Base-by-base conservation (phyloP, 805 yeast species). In the Lipomyces starkeyi region DNA sequence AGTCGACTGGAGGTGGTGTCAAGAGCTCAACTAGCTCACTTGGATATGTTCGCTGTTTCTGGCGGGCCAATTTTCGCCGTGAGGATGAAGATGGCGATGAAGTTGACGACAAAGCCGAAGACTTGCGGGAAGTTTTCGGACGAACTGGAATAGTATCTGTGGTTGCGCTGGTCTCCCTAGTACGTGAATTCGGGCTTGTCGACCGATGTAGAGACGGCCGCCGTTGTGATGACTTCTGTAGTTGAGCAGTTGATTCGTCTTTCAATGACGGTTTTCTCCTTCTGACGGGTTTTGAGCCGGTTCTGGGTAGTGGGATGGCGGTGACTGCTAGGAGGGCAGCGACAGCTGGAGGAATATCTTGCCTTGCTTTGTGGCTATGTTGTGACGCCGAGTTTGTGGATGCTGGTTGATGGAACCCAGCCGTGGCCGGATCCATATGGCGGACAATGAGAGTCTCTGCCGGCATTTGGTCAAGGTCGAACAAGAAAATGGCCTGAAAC, bases 301-400 rank as follows among this genome's bases (percentile, higher is more conserved):
- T 2, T 13, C 61, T 61, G 3, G 68, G 72, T 2, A 62, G 70
- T 20, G 72, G 72, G 47, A 69, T 69, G 53, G 72, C 63, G 59
- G 72, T 69, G 65, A 69, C 72, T 9, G 72, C 72, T 53, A 69
- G 68, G n/a, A 69, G 63, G 20, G 72, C 72, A 9, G 72, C 72
- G 60, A 69, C 72, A 9, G 70, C 71, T 3, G 72, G 71, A 20
- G 72, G 66, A n/a, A 65, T 49, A 49, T 61, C 67, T 3, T 58
- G 49, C 35, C 58, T 22, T 32, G 40, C 52, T 35, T 54, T 40
- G 25, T 61, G 27, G 53, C 27, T 59, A 20, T 57, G 55, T 8
- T 53, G 56, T 3, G 56, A 53, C 56, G 29, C 34, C 17, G 56
- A 4, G 56, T 20, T 25, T 6, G 27, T 11, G 11, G 25, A 32